Conservation (phyloP, 1,284 basidiomycete species). For the Blastosporella zonata region DNA sequence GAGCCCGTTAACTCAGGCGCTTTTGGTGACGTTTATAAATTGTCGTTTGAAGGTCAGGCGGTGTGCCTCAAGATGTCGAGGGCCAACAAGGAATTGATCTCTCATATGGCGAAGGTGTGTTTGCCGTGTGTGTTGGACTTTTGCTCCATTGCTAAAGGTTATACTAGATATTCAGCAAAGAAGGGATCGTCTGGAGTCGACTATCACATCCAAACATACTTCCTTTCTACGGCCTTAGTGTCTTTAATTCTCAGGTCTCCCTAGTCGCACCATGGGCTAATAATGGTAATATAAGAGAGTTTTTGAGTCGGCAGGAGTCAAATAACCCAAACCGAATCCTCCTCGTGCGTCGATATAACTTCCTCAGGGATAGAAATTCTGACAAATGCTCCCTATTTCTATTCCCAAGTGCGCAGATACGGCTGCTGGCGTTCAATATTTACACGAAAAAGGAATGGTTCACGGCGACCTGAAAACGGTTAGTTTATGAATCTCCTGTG, state of each 20-base stretch:
- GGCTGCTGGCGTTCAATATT: constrained; percentile 13
- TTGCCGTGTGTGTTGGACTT: neutral
- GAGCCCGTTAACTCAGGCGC: neutral
- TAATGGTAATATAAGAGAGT: constrained; percentile 19
- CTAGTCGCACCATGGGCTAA: constrained; percentile 24
- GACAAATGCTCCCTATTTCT: neutral
- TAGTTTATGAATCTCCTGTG: neutral
- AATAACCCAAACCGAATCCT: constrained; percentile 3
- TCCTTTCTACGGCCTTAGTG: constrained; percentile 21
- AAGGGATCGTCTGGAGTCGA: constrained; percentile 24
- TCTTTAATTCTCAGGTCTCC: constrained; percentile 1
- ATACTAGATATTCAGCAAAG: constrained; percentile 16
- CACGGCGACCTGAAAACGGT: constrained; percentile 14
- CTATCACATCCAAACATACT: constrained; percentile 22
- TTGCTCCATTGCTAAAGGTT: neutral
- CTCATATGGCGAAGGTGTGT: neutral
- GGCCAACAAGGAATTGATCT: neutral
- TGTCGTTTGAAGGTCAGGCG: neutral
- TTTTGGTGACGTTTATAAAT: neutral
- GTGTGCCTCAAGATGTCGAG: neutral
- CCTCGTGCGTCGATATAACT: constrained; percentile 3
- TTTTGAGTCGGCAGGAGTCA: constrained; percentile 4
- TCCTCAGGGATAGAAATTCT: neutral
- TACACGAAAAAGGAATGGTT: constrained; percentile 13
- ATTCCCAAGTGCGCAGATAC: constrained; percentile 5